phyloP scores from a whole-genome alignment of 1,284 basidiomycete species.

The Ustilago cynodontis region DNA sequence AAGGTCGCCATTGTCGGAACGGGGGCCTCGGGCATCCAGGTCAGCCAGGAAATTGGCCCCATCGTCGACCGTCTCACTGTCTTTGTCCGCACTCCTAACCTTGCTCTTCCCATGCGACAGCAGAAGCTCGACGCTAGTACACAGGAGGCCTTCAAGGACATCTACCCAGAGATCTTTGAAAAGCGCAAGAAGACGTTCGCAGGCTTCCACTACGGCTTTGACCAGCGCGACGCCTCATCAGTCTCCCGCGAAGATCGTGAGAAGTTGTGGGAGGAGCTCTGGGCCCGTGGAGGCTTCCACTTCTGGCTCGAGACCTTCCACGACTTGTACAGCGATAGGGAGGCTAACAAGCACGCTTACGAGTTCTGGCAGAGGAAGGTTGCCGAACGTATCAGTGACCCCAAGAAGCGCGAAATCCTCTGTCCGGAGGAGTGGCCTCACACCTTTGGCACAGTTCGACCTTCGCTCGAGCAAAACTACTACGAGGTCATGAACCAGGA shows the following conservation, averaged over 20 bases:
- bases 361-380: slow-evolving; percentile 61
- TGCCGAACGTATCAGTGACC: slow-evolving; percentile 46
- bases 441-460: slow-evolving; percentile 58
- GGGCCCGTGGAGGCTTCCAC: slow-evolving; percentile 49
- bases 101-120: slow-evolving; percentile 55
- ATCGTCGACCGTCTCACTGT: slow-evolving; percentile 51
- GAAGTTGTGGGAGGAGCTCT: slow-evolving; percentile 46
- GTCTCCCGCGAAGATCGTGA: slow-evolving; percentile 51
- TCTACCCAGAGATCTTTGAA: slow-evolving; percentile 56
- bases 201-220: slow-evolving; percentile 59
- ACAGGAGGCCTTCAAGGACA: slow-evolving; percentile 53
- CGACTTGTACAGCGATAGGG: slow-evolving; percentile 49
- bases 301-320: slow-evolving; percentile 59
- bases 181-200: slow-evolving; percentile 57
- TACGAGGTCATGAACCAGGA: slow-evolving; percentile 72
- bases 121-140: slow-evolving; percentile 43
- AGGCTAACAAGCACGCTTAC: slow-evolving; percentile 53
- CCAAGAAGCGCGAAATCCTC: slow-evolving; percentile 57
- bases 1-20: slow-evolving; percentile 77
- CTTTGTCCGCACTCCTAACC: slow-evolving; percentile 60
- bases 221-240: slow-evolving; percentile 36
- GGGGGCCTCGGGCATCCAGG: slow-evolving; percentile 74
- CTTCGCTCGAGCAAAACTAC: slow-evolving; percentile 57
- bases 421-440: slow-evolving; percentile 55
- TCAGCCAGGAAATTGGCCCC: slow-evolving; percentile 70